Percentiles rank a stretch among this genome's conserved stretches.
These are phyloP conservation scores for Sphaerulina vaccinii DNA, from an alignment of 2,329 filamentous ascomycete genomes.

Conservation along the genomic window DNA sequence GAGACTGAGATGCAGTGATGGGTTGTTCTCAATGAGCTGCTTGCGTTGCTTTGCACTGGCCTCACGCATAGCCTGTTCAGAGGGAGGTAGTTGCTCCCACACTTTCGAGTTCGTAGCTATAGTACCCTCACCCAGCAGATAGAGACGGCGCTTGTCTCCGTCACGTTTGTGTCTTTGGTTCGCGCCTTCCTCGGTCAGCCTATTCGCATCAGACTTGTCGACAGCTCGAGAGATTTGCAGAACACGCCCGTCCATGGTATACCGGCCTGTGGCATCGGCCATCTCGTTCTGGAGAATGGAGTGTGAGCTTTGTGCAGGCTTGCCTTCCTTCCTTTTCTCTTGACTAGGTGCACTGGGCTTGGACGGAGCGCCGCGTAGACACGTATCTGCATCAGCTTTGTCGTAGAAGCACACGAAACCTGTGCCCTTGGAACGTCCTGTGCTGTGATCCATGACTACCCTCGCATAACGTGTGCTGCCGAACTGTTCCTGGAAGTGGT, in stretches of 20 bases:
- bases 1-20: constrained; percentile 80
- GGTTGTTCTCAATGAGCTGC: constrained; percentile 86
- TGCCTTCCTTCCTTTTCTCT: constrained; percentile 26
- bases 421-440: constrained; percentile 84
- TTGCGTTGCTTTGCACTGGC: constrained; percentile 83
- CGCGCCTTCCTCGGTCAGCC: constrained; percentile 68
- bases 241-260: constrained; percentile 86
- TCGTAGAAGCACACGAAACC: constrained; percentile 93
- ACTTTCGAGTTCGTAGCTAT: constrained; percentile 75
- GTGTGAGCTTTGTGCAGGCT: constrained; percentile 55
- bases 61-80: constrained; percentile 85
- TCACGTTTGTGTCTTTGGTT: constrained; percentile 65
- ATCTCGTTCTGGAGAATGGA: constrained; percentile 87
- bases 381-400: constrained; percentile 69
- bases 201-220: constrained; percentile 73
- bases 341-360: constrained; percentile 41
- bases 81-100: constrained; percentile 70
- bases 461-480: constrained; percentile 87
- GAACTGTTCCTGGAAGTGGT: constrained; percentile 78
- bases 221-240: constrained; percentile 83
- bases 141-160: constrained; percentile 87
- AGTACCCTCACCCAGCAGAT: constrained; percentile 81
- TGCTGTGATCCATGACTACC: constrained; percentile 82
- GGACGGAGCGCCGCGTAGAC: constrained; percentile 71
- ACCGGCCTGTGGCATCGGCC: constrained; percentile 76